A percentile compares a stretch with the other conserved stretches of the same genome.
Evolutionary conservation across 768 basidiomycete species (phyloP).

Genomic region (Mycena vulgaris): DNA sequence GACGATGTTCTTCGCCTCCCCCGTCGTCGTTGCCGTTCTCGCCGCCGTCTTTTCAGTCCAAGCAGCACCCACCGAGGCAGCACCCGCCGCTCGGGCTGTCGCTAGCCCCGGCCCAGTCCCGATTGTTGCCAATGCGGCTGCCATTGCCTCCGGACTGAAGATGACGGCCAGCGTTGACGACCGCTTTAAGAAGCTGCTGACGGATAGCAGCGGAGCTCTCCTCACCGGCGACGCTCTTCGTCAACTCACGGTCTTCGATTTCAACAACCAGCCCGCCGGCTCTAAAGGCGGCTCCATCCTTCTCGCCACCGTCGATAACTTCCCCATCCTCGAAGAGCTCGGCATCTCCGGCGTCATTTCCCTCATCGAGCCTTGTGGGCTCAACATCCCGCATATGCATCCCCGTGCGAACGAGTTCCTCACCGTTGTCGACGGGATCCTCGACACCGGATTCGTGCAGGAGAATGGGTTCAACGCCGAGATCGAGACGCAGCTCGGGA

Average conservation of each 20-base stretch:
- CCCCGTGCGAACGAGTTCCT: not conserved
- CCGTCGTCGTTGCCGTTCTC: not conserved
- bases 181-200: slow-evolving; percentile 1
- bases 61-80: too few relatives aligned
- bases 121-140: not conserved
- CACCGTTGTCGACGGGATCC: not conserved
- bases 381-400: slow-evolving; percentile 4
- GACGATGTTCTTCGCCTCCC: not conserved
- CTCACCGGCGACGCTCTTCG: slow-evolving; percentile 14
- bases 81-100: not conserved
- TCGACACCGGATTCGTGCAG: slow-evolving; percentile 5
- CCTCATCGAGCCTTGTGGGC: slow-evolving; percentile 5
- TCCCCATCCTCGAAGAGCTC: not conserved
- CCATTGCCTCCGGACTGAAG: not conserved
- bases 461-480: not conserved
- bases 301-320: not conserved
- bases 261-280: not conserved
- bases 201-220: slow-evolving; percentile 3
- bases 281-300: not conserved
- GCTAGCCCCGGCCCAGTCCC: not conserved
- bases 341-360: slow-evolving; percentile 7
- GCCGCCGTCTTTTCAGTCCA: not conserved
- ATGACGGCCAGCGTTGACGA: not conserved
- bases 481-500: not conserved
- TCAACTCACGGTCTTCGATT: not conserved